Evolutionary conservation across 2,329 filamentous ascomycete genomes (phyloP), one percentile per base, ranked within the genome.

Genomic region (Neonectria hederae): DNA sequence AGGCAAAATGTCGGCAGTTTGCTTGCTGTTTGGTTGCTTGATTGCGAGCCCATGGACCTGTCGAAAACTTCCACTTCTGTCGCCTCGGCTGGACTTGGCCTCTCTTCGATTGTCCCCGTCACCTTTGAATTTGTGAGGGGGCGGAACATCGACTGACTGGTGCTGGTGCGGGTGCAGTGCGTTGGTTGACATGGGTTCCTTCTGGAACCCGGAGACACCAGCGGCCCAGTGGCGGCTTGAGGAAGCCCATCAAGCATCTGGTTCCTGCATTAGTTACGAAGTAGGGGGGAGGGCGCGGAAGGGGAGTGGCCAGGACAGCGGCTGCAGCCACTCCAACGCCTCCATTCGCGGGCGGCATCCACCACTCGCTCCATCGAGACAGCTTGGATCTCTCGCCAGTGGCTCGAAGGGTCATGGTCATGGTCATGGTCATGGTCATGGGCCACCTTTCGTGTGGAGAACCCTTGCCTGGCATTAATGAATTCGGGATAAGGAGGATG

Each of bases 231-330:
- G 32, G 32, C 52, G 52, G 59, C 24, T 61, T 54, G 51, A 61
- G 51, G 42, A 55, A 49, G 35, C 22, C 52, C 60, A 45, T 46
- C 38, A 51, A 35, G 21, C 61, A 55, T 66, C 69, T 63, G 69
- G 72, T 74, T 74, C 72, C 72, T 74, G 72, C 72, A 74, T 74
- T 69, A 65, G 65, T n/a, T n/a, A n/a, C n/a, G n/a, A n/a, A n/a
- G n/a, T 2, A 38, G 35, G 54, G 62, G 62, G 61, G 28, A 28
- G 63, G 62, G 59, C 21, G 48, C 54, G 56, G 45, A 54, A 43
- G 46, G 53, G 28, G 28, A 28, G 28, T 28, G 28, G 28, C 28
- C 28, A 28, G 28, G 28, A 7, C 28, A 10, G 28, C 28, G 28
- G 28, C 28, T 28, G 28, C 28, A n/a, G n/a, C n/a, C n/a, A n/a